Evolutionary conservation across 2,329 filamentous ascomycete genomes (phyloP).

Genomic region (Diplodia intermedia): DNA sequence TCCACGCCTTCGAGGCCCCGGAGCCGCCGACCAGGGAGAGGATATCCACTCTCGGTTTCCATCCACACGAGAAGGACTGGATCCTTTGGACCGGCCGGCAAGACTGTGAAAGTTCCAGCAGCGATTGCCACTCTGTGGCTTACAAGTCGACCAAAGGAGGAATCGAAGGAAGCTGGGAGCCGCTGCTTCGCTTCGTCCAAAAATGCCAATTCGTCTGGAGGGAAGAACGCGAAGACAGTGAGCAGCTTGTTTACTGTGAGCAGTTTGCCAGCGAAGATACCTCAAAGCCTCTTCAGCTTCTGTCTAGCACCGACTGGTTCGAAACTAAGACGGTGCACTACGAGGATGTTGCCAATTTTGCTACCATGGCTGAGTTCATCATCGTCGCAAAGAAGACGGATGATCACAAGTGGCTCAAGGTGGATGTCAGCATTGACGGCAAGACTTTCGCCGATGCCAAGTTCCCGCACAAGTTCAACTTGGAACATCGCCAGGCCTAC

Average conservation of each 20-base stretch:
- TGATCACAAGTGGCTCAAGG: constrained; percentile 72
- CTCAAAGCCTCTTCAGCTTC: constrained; percentile 69
- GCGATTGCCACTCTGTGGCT: constrained; percentile 73
- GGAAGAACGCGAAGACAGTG: constrained; percentile 50
- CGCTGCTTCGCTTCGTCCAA: constrained; percentile 73
- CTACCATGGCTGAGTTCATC: constrained; percentile 96
- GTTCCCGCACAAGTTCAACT: constrained; percentile 85
- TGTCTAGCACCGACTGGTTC: constrained; percentile 83
- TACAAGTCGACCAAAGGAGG: constrained; percentile 82
- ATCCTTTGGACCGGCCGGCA: constrained; percentile 83
- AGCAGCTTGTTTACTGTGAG: constrained; percentile 70
- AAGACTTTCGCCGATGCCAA: constrained; percentile 79
- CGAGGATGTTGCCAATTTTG: constrained; percentile 80
- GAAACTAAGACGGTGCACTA: constrained; percentile 68
- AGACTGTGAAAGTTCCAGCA: constrained; percentile 65
- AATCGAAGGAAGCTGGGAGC: constrained; percentile 68
- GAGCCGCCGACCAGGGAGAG: constrained; percentile 60
- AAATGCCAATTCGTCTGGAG: constrained; percentile 87
- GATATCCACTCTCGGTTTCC: constrained; percentile 73
- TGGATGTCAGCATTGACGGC: constrained; percentile 86
- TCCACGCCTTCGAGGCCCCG: constrained; percentile 76
- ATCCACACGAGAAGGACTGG: constrained; percentile 86
- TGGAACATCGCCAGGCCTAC: constrained; percentile 80
- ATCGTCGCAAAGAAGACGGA: constrained; percentile 74
- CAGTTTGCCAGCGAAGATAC: constrained; percentile 69